Percentiles rank a stretch among this genome's conserved stretches.
Evolutionary conservation across 345 rosid genomes (phyloP).

Genomic region (Theobroma cacao): DNA sequence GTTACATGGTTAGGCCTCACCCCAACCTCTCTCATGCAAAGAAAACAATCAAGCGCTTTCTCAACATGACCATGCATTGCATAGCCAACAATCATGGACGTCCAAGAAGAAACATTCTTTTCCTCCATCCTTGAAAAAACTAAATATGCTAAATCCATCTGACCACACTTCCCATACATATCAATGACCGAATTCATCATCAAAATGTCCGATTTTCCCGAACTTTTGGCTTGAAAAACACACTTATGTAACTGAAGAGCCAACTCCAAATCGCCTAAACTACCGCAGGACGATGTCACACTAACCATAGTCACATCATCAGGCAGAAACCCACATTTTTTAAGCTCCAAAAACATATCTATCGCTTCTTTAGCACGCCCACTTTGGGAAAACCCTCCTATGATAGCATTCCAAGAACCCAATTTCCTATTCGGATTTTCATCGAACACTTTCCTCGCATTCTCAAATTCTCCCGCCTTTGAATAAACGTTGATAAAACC

Average conservation of each 20-base stretch:
- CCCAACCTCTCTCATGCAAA: constrained; percentile 46
- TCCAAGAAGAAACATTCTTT: constrained; percentile 81
- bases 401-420: constrained; percentile 88
- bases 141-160: constrained; percentile 64
- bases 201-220: constrained; percentile 44
- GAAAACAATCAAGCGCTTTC: constrained; percentile 59
- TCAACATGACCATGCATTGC: constrained; percentile 59
- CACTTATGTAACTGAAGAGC: constrained; percentile 76
- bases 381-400: constrained; percentile 61
- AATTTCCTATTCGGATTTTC: constrained; percentile 65
- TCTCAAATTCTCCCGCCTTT: constrained; percentile 46
- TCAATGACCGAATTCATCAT: constrained; percentile 76
- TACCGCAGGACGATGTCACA: constrained; percentile 72
- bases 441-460: constrained; percentile 63
- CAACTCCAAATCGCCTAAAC: constrained; percentile 60
- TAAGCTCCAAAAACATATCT: constrained; percentile 56
- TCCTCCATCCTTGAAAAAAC: constrained; percentile 49
- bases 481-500: constrained; percentile 58
- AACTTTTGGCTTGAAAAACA: constrained; percentile 48
- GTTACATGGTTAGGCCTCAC: constrained; percentile 74
- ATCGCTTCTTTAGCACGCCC: constrained; percentile 57
- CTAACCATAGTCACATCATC: constrained; percentile 82
- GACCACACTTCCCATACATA: constrained; percentile 82
- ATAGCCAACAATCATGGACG: constrained; percentile 71
- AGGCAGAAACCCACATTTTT: constrained; percentile 54